Evolutionary conservation across 176 grass and related monocot species (phyloP), one percentile per base, ranked within the genome.

Genomic region (Areca catechu): DNA sequence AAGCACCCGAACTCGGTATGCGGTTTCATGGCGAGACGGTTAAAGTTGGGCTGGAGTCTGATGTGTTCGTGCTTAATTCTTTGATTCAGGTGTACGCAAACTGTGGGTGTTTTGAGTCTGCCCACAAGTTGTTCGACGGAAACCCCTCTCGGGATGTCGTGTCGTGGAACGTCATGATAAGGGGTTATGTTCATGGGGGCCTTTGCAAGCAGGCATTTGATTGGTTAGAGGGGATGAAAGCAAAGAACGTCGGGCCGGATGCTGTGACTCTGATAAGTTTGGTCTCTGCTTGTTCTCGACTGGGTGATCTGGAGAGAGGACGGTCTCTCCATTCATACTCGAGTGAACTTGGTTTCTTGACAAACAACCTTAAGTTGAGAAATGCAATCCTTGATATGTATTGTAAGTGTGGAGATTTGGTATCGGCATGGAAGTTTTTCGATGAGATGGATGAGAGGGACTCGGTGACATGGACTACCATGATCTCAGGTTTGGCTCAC

Each of bases 351-450:
- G 62, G 62, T 51, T 51, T 65, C 48, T 22, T 65, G 48, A 51
- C 47, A 48, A 65, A 65, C 48, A 65, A 48, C 47, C 43, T 65
- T 18, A 24, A 24, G 23, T n/a, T 65, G 48, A 15, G 62, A 19
- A 65, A 65, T 51, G 47, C 62, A 15, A 65, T 65, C 21, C 20
- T 65, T 4, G 62, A 51, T 48, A 65, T 65, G 62, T 65, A 65
- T 3, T 65, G 62, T 48, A 65, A 65, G 62, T 65, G 62, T 7
- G 48, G 48, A 65, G 62, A 65, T 24, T 65, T 65, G 48, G 48
- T 24, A 19, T 65, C 47, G 4, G 62, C 62, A 25, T 48, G 24
- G 62, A 24, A 6, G 6, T 2, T 65, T 22, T 65, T 65, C 48
- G 0, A 17, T 6, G 20, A 51, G 22, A 51, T 65, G 62, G 62